Evolutionary conservation across 1,284 basidiomycete genomes (phyloP).

Genomic region (Porogramme epimiltina): DNA sequence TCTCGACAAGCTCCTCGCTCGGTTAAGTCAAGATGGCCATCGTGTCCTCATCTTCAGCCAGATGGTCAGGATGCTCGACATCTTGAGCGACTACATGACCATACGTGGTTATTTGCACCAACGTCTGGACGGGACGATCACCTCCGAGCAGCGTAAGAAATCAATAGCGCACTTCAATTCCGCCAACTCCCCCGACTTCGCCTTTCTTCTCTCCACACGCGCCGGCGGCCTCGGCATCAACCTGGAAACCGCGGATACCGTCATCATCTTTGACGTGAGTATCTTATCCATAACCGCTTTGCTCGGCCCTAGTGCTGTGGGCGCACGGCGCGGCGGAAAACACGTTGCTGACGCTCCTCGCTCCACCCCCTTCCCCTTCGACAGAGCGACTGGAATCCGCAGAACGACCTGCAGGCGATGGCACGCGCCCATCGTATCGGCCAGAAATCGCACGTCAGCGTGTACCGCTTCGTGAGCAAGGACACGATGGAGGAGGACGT

Average conservation of each 20-base stretch:
- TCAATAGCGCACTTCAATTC: constrained; percentile 81
- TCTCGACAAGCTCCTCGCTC: constrained; percentile 90
- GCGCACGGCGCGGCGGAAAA: constrained; percentile 16
- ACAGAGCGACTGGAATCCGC: constrained; percentile 94
- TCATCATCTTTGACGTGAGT: constrained; percentile 97
- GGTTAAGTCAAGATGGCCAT: constrained; percentile 90
- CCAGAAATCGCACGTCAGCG: constrained; percentile 97
- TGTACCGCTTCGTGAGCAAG: constrained; percentile 98
- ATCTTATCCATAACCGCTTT: constrained; percentile 9
- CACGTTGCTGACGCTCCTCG: constrained; percentile 25
- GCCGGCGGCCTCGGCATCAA: constrained; percentile 99
- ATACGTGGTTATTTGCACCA: constrained; percentile 86
- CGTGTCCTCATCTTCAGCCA: constrained; percentile 99
- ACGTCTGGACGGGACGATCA: constrained; percentile 74
- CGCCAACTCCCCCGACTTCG: constrained; percentile 72
- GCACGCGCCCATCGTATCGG: constrained; percentile 97
- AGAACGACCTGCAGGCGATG: constrained; percentile 99
- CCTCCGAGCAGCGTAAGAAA: constrained; percentile 84
- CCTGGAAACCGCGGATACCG: constrained; percentile 96
- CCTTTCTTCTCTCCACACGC: constrained; percentile 89
- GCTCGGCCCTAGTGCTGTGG: constrained; percentile 12
- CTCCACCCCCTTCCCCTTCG: constrained; percentile 19
- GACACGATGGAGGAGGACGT: constrained; percentile 99
- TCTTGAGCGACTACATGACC: constrained; percentile 95
- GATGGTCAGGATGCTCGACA: constrained; percentile 99